Percentiles rank a stretch among this genome's conserved stretches.
These are phyloP conservation scores for Hypoxylon lienhwacheense DNA, from an alignment of 495 filamentous ascomycete species.

Conservation along the genomic window DNA sequence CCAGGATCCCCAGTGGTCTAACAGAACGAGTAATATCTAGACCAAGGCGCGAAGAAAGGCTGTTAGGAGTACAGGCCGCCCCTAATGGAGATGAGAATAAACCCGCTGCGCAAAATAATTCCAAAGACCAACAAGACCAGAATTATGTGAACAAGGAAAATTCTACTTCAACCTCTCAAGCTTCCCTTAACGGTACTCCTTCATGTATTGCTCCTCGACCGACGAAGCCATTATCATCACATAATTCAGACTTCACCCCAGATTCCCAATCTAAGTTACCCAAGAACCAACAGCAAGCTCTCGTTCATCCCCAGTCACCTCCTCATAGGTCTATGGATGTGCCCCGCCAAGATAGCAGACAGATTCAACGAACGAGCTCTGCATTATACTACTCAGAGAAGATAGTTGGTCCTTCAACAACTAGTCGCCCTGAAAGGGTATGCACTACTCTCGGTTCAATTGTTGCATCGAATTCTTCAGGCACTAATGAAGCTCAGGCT, in stretches of 20 bases:
- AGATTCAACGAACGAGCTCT: neutral
- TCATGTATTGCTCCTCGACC: slow-evolving; percentile 12
- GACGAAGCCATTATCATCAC: neutral
- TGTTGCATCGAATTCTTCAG: neutral
- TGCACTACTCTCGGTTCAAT: neutral
- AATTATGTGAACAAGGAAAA: neutral
- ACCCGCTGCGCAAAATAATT: neutral
- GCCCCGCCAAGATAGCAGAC: neutral
- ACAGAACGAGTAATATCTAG: neutral
- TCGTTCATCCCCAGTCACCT: neutral
- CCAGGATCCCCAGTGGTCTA: neutral
- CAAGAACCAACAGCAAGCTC: neutral
- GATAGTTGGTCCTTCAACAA: neutral
- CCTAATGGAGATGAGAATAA: neutral
- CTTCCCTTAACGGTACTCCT: neutral
- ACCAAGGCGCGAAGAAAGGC: neutral
- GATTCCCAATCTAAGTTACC: neutral
- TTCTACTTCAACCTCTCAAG: neutral
- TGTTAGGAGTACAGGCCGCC: slow-evolving; percentile 9
- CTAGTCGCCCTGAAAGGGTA: neutral
- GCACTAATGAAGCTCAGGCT: neutral
- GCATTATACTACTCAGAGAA: neutral
- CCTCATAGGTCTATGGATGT: neutral
- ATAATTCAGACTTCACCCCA: neutral
- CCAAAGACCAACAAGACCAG: neutral